A percentile compares a stretch with the other conserved stretches of the same genome.
Conservation (phyloP, 805 yeast species). For the Metschnikowia gelsemii region DNA sequence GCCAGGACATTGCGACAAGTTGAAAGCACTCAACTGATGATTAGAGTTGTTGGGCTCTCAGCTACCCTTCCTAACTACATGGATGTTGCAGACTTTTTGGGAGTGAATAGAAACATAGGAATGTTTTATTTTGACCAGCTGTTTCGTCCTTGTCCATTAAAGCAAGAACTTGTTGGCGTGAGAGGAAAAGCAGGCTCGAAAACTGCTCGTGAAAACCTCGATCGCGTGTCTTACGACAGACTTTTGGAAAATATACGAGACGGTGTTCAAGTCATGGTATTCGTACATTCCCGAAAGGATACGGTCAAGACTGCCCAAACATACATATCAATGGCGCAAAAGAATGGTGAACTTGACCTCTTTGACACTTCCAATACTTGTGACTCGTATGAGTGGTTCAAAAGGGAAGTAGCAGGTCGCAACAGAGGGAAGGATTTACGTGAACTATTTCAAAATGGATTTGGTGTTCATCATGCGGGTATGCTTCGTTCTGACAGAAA, state of each 20-base stretch:
- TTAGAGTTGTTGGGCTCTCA: conserved; percentile 23
- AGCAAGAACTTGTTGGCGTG: conserved; percentile 85
- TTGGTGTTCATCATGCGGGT: conserved; percentile 98
- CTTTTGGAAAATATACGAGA: conserved; percentile 60
- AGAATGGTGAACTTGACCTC: conserved; percentile 51
- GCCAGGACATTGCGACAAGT: conserved; percentile 87
- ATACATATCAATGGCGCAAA: conserved; percentile 66
- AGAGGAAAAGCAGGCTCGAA: conserved; percentile 79
- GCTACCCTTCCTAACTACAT: conserved; percentile 23
- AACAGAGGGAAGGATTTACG: conserved; percentile 75
- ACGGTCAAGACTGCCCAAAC: conserved; percentile 80
- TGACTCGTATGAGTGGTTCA: conserved; percentile 43
- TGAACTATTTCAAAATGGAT: conserved; percentile 77
- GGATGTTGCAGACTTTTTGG: conserved; percentile 84
- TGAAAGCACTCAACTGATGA: conserved; percentile 77
- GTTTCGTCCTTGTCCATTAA: conserved; percentile 90
- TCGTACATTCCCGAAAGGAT: conserved; percentile 93
- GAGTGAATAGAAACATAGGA: conserved; percentile 86
- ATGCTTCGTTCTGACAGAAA: conserved; percentile 90
- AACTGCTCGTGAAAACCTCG: conserved; percentile 70
- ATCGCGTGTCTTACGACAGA: conserved; percentile 73
- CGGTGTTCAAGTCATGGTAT: conserved; percentile 92
- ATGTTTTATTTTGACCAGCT: conserved; percentile 93
- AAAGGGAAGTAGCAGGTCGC: conserved; percentile 63
- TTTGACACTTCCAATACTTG: conserved; percentile 56